These are phyloP conservation scores for Tilletia caries DNA, from an alignment of 1,284 basidiomycete species.

Conservation along the genomic window DNA sequence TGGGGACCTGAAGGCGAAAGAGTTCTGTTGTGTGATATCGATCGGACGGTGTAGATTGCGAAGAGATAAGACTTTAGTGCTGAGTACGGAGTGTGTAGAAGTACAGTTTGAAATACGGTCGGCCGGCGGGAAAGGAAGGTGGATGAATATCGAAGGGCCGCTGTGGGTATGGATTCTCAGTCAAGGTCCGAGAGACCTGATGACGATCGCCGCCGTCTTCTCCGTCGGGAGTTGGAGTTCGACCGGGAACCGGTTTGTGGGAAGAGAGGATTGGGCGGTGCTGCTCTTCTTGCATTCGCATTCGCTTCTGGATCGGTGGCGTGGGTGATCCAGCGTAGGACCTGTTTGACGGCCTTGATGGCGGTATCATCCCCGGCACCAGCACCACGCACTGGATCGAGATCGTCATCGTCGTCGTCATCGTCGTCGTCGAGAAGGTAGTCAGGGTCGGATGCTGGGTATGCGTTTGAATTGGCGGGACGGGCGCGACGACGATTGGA, in stretches of 20 bases:
- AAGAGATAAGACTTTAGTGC: too few species aligned
- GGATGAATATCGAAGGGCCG: too few species aligned
- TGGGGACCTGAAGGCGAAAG: too few species aligned
- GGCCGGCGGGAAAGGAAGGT: too few species aligned
- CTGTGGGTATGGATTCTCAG: background rate
- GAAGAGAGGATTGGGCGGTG: background rate
- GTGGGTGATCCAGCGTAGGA: background rate
- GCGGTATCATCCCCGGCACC: background rate
- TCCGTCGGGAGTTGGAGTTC: background rate
- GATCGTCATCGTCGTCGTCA: slow-evolving; percentile 4
- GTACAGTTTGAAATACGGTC: too few species aligned
- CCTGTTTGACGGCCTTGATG: background rate
- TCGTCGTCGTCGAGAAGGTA: background rate
- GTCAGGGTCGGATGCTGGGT: background rate
- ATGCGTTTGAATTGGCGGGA: background rate
- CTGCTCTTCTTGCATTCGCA: slow-evolving; percentile 23
- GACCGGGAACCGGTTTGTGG: background rate
- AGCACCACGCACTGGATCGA: background rate
- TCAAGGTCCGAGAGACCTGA: background rate
- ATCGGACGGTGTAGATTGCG: too few species aligned
- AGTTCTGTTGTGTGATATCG: too few species aligned
- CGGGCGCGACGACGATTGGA: background rate
- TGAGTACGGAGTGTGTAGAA: too few species aligned
- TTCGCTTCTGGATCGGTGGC: slow-evolving; percentile 24
- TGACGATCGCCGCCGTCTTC: background rate